Evolutionary conservation across 2,329 filamentous ascomycete genomes (phyloP).

Genomic region (Colletotrichum destructivum): DNA sequence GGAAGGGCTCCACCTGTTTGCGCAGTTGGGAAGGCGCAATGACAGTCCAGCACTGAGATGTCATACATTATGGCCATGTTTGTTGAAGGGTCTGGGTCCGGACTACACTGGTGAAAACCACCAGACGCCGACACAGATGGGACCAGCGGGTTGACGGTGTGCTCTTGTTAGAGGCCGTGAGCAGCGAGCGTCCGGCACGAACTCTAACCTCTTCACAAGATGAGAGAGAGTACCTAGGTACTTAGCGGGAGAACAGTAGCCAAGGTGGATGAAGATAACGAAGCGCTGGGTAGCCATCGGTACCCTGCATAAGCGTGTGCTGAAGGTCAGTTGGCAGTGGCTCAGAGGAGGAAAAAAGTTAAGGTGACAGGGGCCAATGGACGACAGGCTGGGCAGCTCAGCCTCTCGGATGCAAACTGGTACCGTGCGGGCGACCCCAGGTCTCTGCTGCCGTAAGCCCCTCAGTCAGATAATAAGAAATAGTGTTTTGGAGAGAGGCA

Average conservation of each 20-base stretch:
- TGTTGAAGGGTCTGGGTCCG: conserved; percentile 17
- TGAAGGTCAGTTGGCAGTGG: conserved; percentile 20
- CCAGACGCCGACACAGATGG: conserved; percentile 22
- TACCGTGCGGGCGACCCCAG: conserved; percentile 27
- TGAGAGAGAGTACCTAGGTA: background rate
- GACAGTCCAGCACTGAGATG: background rate
- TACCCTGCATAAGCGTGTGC: conserved; percentile 34
- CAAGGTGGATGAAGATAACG: conserved; percentile 14
- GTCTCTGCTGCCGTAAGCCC: conserved; percentile 32
- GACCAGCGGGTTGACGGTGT: conserved; percentile 22
- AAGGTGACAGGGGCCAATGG: conserved; percentile 24
- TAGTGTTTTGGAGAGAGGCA: conserved; percentile 19
- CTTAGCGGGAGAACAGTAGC: background rate
- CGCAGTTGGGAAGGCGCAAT: conserved; percentile 12
- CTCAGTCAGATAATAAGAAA: conserved; percentile 25
- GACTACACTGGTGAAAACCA: conserved; percentile 21
- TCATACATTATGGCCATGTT: background rate
- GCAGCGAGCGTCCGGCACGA: background rate
- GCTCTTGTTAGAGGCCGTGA: conserved; percentile 18
- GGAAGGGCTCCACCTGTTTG: background rate
- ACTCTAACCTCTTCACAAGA: background rate
- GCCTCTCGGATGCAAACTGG: conserved; percentile 32
- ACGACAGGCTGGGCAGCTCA: conserved; percentile 26
- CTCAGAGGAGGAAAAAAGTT: conserved; percentile 8
- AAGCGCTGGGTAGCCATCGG: conserved; percentile 26